Evolutionary conservation across 2,329 filamentous ascomycete genomes (phyloP).

Genomic region (Colletotrichum sp.): DNA sequence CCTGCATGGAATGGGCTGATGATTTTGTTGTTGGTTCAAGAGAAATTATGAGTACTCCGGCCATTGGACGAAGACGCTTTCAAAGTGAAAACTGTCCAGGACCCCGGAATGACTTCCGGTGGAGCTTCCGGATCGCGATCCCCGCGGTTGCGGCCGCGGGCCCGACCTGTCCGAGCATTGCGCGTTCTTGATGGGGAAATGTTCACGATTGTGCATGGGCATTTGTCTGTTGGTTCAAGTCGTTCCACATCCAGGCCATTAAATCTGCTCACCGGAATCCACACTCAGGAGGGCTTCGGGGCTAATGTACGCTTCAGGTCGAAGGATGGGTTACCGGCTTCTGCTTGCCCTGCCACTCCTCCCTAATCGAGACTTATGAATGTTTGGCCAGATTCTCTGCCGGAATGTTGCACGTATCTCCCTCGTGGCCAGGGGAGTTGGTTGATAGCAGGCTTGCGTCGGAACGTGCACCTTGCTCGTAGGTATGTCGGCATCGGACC

Average conservation of each 20-base stretch:
- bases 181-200: background rate
- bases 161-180: background rate
- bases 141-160: background rate
- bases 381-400: background rate
- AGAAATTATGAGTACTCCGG: background rate
- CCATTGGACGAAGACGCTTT: background rate
- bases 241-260: background rate
- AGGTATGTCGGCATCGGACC: background rate
- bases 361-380: background rate
- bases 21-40: background rate
- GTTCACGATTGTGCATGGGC: background rate
- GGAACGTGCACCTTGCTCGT: background rate
- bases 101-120: background rate
- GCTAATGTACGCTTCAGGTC: background rate
- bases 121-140: background rate
- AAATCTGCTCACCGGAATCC: background rate
- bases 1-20: background rate
- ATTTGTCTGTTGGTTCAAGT: background rate
- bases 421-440: background rate
- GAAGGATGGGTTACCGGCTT: background rate
- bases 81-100: background rate
- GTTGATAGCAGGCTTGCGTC: background rate
- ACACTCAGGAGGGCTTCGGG: background rate
- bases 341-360: background rate
- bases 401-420: fast-evolving